A percentile compares a stretch with the other conserved stretches of the same genome.
Conservation (phyloP, 257 asterid species). For the Marsdenia floribunda region DNA sequence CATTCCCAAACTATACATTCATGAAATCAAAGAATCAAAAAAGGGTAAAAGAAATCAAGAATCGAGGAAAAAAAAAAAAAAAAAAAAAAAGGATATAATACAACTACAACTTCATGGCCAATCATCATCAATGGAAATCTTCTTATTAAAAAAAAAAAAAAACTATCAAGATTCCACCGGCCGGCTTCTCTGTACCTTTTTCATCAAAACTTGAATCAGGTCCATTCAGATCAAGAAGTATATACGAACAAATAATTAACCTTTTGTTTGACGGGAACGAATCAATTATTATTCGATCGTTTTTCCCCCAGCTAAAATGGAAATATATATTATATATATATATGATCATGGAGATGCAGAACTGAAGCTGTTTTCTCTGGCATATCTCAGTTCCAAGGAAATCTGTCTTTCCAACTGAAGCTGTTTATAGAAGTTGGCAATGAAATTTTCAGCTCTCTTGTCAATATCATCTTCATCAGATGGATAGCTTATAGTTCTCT, state of each 20-base stretch:
- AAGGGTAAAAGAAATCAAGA: not conserved
- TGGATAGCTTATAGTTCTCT: slow-evolving; percentile 62
- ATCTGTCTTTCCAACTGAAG: slow-evolving; percentile 71
- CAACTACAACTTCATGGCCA: not conserved
- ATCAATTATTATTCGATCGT: too few species aligned
- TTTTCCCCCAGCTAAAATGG: too few species aligned
- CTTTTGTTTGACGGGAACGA: too few species aligned
- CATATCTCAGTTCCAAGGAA: slow-evolving; percentile 63
- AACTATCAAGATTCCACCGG: slow-evolving; percentile 1
- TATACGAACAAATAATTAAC: not conserved
- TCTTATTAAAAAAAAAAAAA: not conserved
- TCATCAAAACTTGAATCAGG: not conserved
- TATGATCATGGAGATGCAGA: slow-evolving; percentile 39
- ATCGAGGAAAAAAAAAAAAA: not conserved
- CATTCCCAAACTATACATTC: not conserved
- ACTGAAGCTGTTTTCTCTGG: slow-evolving; percentile 50
- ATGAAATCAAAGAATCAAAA: not conserved
- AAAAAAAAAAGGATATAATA: not conserved
- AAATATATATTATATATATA: not conserved
- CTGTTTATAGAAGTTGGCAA: slow-evolving; percentile 65
- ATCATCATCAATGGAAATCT: slow-evolving; percentile 8
- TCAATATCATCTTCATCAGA: slow-evolving; percentile 84
- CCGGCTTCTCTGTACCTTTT: not conserved
- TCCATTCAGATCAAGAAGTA: not conserved
- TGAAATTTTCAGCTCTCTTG: slow-evolving; percentile 76